Evolutionary conservation across 768 basidiomycete species (phyloP), one percentile per base, ranked within the genome.

Genomic region (Kwoniella sp.): DNA sequence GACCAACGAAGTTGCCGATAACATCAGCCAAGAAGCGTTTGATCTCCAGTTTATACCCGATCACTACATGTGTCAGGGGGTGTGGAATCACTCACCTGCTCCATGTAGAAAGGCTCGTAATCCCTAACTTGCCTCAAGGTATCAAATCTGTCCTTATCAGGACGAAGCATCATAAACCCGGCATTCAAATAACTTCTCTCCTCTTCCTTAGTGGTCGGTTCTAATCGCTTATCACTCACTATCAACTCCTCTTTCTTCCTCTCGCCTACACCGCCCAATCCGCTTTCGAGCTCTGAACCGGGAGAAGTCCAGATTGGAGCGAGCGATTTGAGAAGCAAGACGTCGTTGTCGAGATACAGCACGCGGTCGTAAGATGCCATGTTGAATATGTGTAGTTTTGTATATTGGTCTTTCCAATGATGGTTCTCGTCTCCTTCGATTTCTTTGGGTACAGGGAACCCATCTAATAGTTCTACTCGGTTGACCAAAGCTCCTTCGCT

Each of bases 171-270:
- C 65, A 67, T 67, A 21, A 67, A 67, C 13, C 65, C 65, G 19
- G 65, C 65, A 57, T 61, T 61, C 10, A 67, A 24, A 71, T 75
- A 19, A 69, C 71, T 51, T 65, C 67, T 55, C 68, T 68, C 74
- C 70, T 73, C 29, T 55, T 44, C 12, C 24, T 21, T 9, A 54
- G 22, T 48, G 15, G 55, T 12, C 3, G 52, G 53, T 27, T 36
- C 47, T 33, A 44, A 13, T 9, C 62, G 48, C 29, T 57, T 24
- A 30, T 56, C 62, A 19, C 48, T 48, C 49, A 58, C 56, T 12
- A 15, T 15, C 40, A 56, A 1, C 4, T 36, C 49, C 0, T 15
- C 36, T 22, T 58, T 64, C 19, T 21, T 57, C 37, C 21, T 40
- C 26, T 62, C 60, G 26, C 60, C 60, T 30, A 62, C 24, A 12